Percentiles rank a stretch among this genome's conserved stretches.
phyloP scores from a whole-genome alignment of 2,329 filamentous ascomycete genomes.

The Didymella pomorum region DNA sequence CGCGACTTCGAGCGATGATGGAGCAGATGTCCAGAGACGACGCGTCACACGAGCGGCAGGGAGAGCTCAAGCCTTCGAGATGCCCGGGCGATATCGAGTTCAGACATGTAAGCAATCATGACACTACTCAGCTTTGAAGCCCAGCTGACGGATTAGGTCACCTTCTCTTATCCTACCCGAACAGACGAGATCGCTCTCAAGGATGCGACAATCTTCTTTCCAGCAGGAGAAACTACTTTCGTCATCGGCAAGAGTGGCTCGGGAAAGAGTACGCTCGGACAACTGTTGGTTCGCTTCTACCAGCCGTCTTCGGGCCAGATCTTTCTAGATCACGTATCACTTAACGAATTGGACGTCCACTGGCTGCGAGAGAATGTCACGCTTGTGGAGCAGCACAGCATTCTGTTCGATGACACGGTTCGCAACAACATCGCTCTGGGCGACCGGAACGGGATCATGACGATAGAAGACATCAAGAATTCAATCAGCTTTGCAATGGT shows the following conservation, averaged over 20 bases:
- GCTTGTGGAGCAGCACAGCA: slow-evolving; percentile 81
- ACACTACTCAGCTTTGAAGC: background rate
- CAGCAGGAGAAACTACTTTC: slow-evolving; percentile 76
- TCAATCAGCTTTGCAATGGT: slow-evolving; percentile 75
- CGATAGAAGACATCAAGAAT: slow-evolving; percentile 63
- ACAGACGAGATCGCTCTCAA: slow-evolving; percentile 67
- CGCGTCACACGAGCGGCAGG: slow-evolving; percentile 24
- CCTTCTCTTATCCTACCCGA: slow-evolving; percentile 81
- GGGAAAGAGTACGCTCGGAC: slow-evolving; percentile 88
- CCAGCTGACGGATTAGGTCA: slow-evolving; percentile 63
- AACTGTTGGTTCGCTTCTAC: slow-evolving; percentile 82
- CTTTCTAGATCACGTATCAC: slow-evolving; percentile 69
- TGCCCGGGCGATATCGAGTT: slow-evolving; percentile 76
- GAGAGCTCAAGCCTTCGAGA: slow-evolving; percentile 32
- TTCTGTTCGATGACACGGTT: slow-evolving; percentile 83
- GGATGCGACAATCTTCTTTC: slow-evolving; percentile 72
- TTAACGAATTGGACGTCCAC: slow-evolving; percentile 67
- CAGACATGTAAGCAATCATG: slow-evolving; percentile 64
- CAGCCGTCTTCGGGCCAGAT: slow-evolving; percentile 70
- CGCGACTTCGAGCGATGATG: slow-evolving; percentile 63
- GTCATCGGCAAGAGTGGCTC: slow-evolving; percentile 88
- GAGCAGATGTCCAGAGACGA: slow-evolving; percentile 44
- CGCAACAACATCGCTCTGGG: slow-evolving; percentile 81
- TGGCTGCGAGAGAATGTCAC: slow-evolving; percentile 84
- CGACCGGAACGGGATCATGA: slow-evolving; percentile 60